Conservation (phyloP, 2,329 filamentous ascomycete genomes). For the Graphilbum ipis-grandicollis region DNA sequence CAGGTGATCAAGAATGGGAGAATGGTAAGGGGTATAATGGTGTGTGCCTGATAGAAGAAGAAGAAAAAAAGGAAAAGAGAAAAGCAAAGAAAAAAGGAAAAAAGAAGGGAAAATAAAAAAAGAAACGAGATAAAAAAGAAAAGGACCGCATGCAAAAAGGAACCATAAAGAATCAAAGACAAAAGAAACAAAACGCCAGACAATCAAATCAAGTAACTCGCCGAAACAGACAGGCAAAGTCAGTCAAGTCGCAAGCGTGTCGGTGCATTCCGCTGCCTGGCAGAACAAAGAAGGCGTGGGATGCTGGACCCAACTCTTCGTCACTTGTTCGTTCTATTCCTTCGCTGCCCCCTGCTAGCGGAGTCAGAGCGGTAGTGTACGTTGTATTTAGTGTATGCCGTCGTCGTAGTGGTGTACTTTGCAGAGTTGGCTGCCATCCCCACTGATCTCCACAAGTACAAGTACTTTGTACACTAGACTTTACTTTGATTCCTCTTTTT, state of each 20-base stretch:
- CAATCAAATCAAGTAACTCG: neutral
- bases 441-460: slow-evolving; percentile 8
- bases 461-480: neutral
- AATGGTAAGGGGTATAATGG: too few relatives aligned
- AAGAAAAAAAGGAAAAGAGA: neutral
- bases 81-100: neutral
- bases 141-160: neutral
- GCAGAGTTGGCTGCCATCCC: too few relatives aligned
- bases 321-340: slow-evolving; percentile 5
- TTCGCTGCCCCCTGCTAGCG: slow-evolving; percentile 3
- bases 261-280: too few relatives aligned
- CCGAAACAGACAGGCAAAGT: neutral
- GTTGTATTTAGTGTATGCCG: too few relatives aligned
- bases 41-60: too few relatives aligned
- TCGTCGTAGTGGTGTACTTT: too few relatives aligned
- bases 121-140: neutral
- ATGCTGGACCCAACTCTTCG: slow-evolving; percentile 6
- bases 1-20: too few relatives aligned
- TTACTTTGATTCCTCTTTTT: neutral
- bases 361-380: too few relatives aligned
- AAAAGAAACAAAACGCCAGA: neutral
- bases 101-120: neutral
- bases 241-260: neutral
- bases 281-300: neutral
- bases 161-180: neutral